Base-by-base conservation (phyloP, 2,329 filamentous ascomycete genomes). In the Monosporascus cannonballus region DNA sequence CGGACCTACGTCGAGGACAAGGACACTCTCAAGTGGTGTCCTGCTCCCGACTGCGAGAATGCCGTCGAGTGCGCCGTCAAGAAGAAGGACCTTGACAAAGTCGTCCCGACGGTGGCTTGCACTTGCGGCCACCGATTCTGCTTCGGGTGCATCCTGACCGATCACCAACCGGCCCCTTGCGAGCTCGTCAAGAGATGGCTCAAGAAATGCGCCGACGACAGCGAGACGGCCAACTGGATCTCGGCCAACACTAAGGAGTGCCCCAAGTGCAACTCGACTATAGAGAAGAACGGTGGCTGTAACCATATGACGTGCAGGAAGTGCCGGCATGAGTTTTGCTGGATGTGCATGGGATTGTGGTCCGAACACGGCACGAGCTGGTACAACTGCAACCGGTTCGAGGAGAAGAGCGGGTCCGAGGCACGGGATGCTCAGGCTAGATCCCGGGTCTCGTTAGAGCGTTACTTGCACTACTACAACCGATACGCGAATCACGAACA, bases 331-430 rank as follows among this genome's bases (percentile, higher is more conserved):
- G 67, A 73, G 57, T 73, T 99, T 66, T 99, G 94, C 74, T 99
- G 94, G 94, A 97, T 99, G 89, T 99, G 94, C 67, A 99, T 99
- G 94, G 94, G 94, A 0, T 77, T 96, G 1, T 99, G 94, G 94
- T 95, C 91, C 1, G 94, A 99, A 71, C 94, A 99, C 68, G 94
- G 94, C 57, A 99, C 93, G 3, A 96, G 90, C 72, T 99, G 94
- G 94, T 99, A 99, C 77, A 99, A 96, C 71, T 99, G 94, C 79
- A 99, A 96, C 68, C 81, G 94, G 8, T 99, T 87, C 64, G 94
- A 99, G 67, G 94, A 97, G 74, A 96, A 94, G 78, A 96, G 90
- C 59, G 94, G 94, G 2, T 79, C 84, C 0, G 92, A 96, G 52
- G 94, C 94, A 4, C 81, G 94, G 37, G 91, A 96, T 69, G 91